Evolutionary conservation across 306 rosid species (phyloP).

Genomic region (Bauhinia variegata): DNA sequence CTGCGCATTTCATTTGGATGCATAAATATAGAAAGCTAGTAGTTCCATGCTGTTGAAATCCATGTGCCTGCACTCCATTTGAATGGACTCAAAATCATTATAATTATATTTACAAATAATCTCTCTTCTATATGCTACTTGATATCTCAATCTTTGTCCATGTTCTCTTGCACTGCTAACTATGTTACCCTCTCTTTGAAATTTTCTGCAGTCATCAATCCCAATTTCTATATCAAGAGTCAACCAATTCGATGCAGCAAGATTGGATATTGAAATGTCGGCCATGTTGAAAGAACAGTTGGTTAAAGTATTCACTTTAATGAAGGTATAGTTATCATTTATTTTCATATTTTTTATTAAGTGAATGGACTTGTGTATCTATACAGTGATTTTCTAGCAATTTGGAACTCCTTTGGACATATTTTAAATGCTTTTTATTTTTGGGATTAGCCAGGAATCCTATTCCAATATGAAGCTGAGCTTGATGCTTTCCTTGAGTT

Average conservation of each 20-base stretch:
- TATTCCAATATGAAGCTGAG: constrained; percentile 14
- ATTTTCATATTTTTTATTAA: constrained; percentile 12
- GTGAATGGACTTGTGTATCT: not conserved
- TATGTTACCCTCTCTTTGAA: not conserved
- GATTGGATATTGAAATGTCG: constrained; percentile 93
- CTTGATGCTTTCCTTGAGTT: constrained; percentile 91
- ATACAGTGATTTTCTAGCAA: not conserved
- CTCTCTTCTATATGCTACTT: not conserved
- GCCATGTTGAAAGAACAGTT: constrained; percentile 97
- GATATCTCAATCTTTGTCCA: too few species aligned
- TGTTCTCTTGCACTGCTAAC: not conserved
- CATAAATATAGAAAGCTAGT: too few species aligned
- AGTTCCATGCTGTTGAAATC: too few species aligned
- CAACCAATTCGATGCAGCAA: constrained; percentile 93
- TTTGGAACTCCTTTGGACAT: constrained; percentile 25
- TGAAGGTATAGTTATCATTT: constrained; percentile 69
- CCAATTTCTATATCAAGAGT: constrained; percentile 95
- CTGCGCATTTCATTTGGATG: too few species aligned
- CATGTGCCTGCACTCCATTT: too few species aligned
- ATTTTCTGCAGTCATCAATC: constrained; percentile 54
- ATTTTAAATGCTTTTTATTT: constrained; percentile 25
- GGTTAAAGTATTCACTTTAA: constrained; percentile 89
- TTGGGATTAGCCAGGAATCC: too few species aligned
- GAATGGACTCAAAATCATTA: too few species aligned
- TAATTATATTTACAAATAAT: too few species aligned